A percentile compares a stretch with the other conserved stretches of the same genome.
phyloP scores from a whole-genome alignment of 1,139 yeast species.

The Suhomyces maxii region DNA sequence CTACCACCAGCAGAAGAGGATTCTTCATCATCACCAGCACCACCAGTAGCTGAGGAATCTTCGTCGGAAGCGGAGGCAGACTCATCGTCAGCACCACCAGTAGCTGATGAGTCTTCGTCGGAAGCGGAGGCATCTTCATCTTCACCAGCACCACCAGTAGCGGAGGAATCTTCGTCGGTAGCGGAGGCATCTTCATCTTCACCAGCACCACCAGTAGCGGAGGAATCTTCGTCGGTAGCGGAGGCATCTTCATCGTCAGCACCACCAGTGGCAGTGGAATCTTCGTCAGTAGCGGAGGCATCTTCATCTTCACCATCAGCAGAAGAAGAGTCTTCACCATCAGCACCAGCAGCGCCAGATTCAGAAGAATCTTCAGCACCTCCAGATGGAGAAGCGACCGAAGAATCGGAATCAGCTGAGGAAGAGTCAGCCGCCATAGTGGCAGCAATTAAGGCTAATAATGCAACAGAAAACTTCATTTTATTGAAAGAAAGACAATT shows the following conservation, averaged over 20 bases:
- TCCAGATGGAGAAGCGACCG: slow-evolving; percentile 1
- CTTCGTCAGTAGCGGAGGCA: slow-evolving; percentile 1
- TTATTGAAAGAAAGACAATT: slow-evolving; percentile 1
- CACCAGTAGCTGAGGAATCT: slow-evolving; percentile 1
- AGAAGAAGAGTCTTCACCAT: slow-evolving; percentile 3
- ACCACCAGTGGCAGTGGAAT: slow-evolving; percentile 1
- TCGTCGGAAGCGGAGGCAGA: slow-evolving; percentile 1
- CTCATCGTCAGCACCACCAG: slow-evolving; percentile 8
- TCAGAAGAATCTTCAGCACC: neutral
- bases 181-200: too few relatives aligned
- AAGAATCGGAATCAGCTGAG: slow-evolving; percentile 9
- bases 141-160: slow-evolving; percentile 4
- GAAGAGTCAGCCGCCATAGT: slow-evolving; percentile 7
- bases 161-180: neutral
- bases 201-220: slow-evolving; percentile 1
- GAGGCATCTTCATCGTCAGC: slow-evolving; percentile 1
- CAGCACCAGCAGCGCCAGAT: slow-evolving; percentile 7
- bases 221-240: slow-evolving; percentile 1
- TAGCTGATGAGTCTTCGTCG: slow-evolving; percentile 8
- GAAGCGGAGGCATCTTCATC: too few relatives aligned
- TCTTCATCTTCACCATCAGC: slow-evolving; percentile 7
- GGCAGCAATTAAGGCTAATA: slow-evolving; percentile 13
- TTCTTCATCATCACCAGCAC: neutral
- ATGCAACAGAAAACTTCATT: slow-evolving; percentile 17
- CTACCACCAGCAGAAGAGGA: slow-evolving; percentile 6